Base-by-base conservation (phyloP, 768 basidiomycete genomes). In the Trametes cinnabarina region DNA sequence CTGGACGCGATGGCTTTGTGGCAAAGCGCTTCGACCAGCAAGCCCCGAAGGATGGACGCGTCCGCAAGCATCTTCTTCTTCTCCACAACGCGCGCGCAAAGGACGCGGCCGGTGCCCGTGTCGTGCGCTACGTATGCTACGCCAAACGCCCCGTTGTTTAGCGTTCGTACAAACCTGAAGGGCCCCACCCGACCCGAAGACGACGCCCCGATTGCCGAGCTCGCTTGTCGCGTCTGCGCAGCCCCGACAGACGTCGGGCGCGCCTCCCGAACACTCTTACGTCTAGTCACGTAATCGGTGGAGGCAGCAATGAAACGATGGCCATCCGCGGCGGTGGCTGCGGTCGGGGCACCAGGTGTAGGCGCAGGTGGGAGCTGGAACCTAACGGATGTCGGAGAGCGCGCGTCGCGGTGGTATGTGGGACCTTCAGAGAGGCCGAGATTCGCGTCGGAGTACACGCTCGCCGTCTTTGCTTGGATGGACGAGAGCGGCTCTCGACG, bases 1-100 rank as follows among this genome's bases (percentile, higher is more conserved):
- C 50, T 20, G 17, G 50, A 47, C 14, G 69, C 55, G 44, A 71
- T 69, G 30, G 53, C 41, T 61, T 67, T 60, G 62, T 71, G 67
- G 51, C 63, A 62, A 8, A 46, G 47, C n/a, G 65, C 48, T 48
- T 70, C 69, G 5, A 60, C 46, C 10, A 53, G 42, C 44, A 69
- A 48, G 14, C 53, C 61, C 22, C 25, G 40, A 10, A 58, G 26
- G 25, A 40, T 26, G 19, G 42, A 50, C 26, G 26, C 40, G 35
- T 52, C 47, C 22, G 17, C 23, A 20, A 47, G 47, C 51, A 55
- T 42, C 23, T 42, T 42, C 23, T 47, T 44, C 57, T 70, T 70
- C 43, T 46, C 37, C 34, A 61, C 61, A 12, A 65, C 57, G 30
- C 69, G 67, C 37, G 59, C 53, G 48, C 68, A 69, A 15, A 69